Conservation (phyloP, 2,329 filamentous ascomycete genomes). For the Aschersonia sp. region DNA sequence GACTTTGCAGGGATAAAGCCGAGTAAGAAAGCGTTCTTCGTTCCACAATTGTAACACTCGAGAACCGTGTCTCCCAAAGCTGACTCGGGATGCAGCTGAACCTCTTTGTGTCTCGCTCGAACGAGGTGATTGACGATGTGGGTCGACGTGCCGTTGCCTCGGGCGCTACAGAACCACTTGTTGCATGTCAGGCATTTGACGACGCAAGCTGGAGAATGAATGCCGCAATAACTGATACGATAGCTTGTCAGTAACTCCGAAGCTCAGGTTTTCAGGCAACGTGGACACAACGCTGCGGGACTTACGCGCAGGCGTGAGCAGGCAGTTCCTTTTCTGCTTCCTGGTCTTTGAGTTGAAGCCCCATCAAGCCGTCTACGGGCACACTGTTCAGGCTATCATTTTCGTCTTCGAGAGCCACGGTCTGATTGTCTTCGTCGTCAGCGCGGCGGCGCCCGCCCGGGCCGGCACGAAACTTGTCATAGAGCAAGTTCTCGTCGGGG, state of each 20-base stretch:
- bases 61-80: constrained; percentile 89
- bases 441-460: constrained; percentile 49
- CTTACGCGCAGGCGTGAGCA: constrained; percentile 88
- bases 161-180: constrained; percentile 98
- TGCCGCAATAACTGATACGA: constrained; percentile 69
- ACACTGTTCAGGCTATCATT: constrained; percentile 63
- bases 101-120: constrained; percentile 94
- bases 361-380: constrained; percentile 61
- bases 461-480: constrained; percentile 49
- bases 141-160: constrained; percentile 89
- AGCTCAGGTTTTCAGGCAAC: no score
- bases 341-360: constrained; percentile 35
- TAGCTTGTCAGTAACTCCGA: neutral
- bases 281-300: neutral
- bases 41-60: constrained; percentile 98
- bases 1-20: constrained; percentile 98
- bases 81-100: constrained; percentile 87
- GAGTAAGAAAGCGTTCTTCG: constrained; percentile 96
- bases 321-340: constrained; percentile 88
- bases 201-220: constrained; percentile 87
- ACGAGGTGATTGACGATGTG: constrained; percentile 98
- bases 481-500: constrained; percentile 68
- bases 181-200: constrained; percentile 92
- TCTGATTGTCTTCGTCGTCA: constrained; percentile 82
- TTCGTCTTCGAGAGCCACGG: constrained; percentile 71